Evolutionary conservation across 176 grass and related monocot species (phyloP), one percentile per base, ranked within the genome.

Genomic region (Aegilops speltoides): DNA sequence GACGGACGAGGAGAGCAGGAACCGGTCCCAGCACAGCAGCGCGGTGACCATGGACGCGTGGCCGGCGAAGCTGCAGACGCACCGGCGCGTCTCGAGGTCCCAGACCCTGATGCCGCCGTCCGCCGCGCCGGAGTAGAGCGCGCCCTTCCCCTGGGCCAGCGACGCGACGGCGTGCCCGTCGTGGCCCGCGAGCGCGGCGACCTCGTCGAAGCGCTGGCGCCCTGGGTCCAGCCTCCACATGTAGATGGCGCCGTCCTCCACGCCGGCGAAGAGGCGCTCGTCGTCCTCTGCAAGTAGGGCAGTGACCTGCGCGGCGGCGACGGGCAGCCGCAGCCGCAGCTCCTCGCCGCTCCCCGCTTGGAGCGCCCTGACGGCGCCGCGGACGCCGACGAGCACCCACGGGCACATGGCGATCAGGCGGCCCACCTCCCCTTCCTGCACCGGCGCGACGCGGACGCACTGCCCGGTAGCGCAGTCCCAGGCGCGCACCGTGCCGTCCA

Each of bases 1-100:
- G 38, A 24, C 70, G 59, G 71, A 84, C 19, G 71, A 17, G 37
- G 82, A 84, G 82, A 87, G 67, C 52, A 64, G 20, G 26, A 71
- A 62, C 26, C 1, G 34, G 10, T 87, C 78, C 85, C 56, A 87
- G 68, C 78, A 87, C 56, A 87, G 78, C 68, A 87, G 28, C 31
- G 85, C 76, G 15, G 57, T 81, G 54, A 81, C 25, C 25, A 1
- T 26, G 12, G 82, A 75, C 17, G 72, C 3, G 25, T 84, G 82
- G 5, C 36, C 83, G 24, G 71, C 37, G 26, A 84, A 76, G 25
- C 26, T 22, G 59, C 20, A 50, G 26, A 84, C n/a, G 40, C 71
- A 61, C 20, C 11, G 36, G 37, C 14, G 57, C 12, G 68, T 84
- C 38, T 25, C 54, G 59, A 77, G 59, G 83, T 84, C 57, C 83